Percentiles rank a stretch among this genome's conserved stretches.
Conservation (phyloP, 805 yeast species). For the Blastobotrys attinorum region DNA sequence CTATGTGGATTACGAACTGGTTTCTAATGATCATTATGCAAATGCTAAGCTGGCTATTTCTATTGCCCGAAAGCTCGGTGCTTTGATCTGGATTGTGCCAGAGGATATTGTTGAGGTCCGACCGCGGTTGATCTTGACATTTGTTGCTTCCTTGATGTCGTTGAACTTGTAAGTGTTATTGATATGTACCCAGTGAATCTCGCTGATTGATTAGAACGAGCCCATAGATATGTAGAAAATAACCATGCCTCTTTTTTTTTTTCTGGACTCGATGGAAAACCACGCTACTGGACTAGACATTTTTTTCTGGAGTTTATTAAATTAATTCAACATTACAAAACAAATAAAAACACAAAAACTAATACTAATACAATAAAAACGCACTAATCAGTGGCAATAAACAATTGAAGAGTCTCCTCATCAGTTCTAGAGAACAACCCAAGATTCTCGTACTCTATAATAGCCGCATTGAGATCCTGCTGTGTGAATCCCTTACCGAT, state of each 20-base stretch:
- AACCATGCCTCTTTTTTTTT: no score
- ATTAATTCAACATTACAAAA: background rate
- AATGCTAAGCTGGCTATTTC: conserved; percentile 97
- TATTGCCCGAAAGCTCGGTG: conserved; percentile 96
- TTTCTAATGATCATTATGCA: conserved; percentile 80
- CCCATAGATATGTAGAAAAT: no score
- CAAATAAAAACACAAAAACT: background rate
- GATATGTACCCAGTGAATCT: no score
- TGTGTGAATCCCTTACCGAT: conserved; percentile 79
- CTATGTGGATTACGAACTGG: conserved; percentile 92
- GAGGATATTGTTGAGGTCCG: conserved; percentile 97
- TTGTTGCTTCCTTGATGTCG: conserved; percentile 92
- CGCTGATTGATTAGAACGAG: no score
- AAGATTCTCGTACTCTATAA: conserved; percentile 61
- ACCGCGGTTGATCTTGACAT: conserved; percentile 84
- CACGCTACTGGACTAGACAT: no score
- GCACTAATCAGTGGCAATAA: background rate
- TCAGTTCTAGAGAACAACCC: conserved; percentile 72
- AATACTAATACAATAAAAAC: background rate
- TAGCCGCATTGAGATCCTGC: conserved; percentile 66
- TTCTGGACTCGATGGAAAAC: no score
- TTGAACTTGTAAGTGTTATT: conserved; percentile 24
- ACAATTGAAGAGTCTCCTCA: conserved; percentile 38
- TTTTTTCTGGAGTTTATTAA: no score
- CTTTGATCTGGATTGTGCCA: conserved; percentile 98